A percentile compares a stretch with the other conserved stretches of the same genome.
Evolutionary conservation across 108 stramenopile genomes (phyloP).

Genomic region (Fistulifera pelliculosa): DNA sequence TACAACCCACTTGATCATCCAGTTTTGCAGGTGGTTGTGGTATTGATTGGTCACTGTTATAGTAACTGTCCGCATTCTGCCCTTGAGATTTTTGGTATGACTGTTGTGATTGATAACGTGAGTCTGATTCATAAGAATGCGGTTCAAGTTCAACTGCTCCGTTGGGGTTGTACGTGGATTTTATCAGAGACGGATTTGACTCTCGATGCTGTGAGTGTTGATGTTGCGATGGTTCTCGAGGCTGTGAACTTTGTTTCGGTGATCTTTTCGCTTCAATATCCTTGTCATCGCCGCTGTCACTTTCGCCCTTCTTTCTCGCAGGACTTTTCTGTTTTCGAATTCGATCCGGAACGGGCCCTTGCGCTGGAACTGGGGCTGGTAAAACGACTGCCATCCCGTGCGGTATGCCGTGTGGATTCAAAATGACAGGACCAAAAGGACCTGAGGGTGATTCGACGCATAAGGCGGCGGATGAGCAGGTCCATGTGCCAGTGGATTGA

Average conservation of each 20-base stretch:
- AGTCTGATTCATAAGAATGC: no score
- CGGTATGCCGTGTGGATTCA: no score
- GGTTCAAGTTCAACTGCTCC: background rate
- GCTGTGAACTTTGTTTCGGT: background rate
- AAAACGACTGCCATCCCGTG: background rate
- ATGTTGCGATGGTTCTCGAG: no score
- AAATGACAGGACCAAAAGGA: no score
- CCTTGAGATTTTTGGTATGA: background rate
- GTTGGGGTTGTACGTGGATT: background rate
- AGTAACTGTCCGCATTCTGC: background rate
- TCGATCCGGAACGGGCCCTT: slow-evolving; percentile 7
- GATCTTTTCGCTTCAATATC: background rate
- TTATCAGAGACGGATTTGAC: no score
- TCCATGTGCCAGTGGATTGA: background rate
- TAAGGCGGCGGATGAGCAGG: no score
- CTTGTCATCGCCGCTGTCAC: background rate
- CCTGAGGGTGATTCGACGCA: no score
- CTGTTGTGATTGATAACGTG: background rate
- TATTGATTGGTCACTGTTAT: slow-evolving; percentile 3
- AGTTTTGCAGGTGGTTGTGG: slow-evolving; percentile 14
- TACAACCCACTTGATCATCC: slow-evolving; percentile 13
- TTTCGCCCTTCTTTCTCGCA: background rate
- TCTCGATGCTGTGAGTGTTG: background rate
- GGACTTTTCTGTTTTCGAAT: background rate
- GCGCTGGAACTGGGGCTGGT: slow-evolving; percentile 8